Evolutionary conservation across 345 rosid species (phyloP).

Genomic region (Zanthoxylum bungeanum): DNA sequence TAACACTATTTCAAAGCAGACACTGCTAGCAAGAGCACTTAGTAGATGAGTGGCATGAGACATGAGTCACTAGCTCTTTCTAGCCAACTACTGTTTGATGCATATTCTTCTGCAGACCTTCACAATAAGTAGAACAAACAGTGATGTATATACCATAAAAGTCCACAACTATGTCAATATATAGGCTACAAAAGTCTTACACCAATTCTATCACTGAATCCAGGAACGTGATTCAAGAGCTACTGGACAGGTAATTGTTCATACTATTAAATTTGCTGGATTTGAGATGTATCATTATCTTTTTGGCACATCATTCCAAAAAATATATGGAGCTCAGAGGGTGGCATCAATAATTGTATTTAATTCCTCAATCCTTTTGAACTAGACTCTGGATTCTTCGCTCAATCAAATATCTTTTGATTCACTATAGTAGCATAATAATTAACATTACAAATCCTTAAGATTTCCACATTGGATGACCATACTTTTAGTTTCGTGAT

Average conservation of each 20-base stretch:
- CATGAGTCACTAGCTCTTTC: neutral
- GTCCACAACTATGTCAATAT: neutral
- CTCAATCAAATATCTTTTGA: neutral
- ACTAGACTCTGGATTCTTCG: neutral
- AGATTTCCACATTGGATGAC: neutral
- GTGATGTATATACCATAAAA: neutral
- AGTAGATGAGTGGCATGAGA: neutral
- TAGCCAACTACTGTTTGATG: neutral
- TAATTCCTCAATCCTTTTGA: neutral
- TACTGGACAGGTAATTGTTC: slow-evolving; percentile 27
- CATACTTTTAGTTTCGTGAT: neutral
- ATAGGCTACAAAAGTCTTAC: slow-evolving; percentile 53
- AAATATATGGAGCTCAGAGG: neutral
- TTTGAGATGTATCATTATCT: neutral
- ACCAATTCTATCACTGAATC: slow-evolving; percentile 50
- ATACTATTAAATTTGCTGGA: neutral
- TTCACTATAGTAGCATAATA: neutral
- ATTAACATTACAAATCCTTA: neutral
- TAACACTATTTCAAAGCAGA: neutral
- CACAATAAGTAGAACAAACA: neutral
- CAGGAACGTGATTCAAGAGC: slow-evolving; percentile 43
- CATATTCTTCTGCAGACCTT: slow-evolving; percentile 1
- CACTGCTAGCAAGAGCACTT: neutral
- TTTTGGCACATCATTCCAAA: neutral
- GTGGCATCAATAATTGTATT: neutral